Evolutionary conservation across 495 filamentous ascomycete species (phyloP).

Genomic region (Aspergillus leporis): DNA sequence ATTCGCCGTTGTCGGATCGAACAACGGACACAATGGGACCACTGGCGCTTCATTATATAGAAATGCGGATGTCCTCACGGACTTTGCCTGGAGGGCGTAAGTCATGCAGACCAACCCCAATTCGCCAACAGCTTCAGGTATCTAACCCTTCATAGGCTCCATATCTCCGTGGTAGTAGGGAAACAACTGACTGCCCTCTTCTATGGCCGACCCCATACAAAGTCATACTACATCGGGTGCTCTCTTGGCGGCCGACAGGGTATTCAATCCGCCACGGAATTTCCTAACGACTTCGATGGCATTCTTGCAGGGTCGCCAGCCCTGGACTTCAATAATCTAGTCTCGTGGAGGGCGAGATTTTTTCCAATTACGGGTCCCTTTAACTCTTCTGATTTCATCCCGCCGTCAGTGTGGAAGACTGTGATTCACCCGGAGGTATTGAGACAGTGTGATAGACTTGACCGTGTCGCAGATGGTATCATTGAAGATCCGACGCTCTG

Average conservation of each 20-base stretch:
- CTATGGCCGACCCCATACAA: slow-evolving; percentile 12
- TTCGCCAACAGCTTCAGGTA: not conserved
- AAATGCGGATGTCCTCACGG: slow-evolving; percentile 43
- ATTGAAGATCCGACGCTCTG: slow-evolving; percentile 54
- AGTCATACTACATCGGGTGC: slow-evolving; percentile 48
- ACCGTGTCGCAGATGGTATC: slow-evolving; percentile 56
- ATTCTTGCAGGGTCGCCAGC: slow-evolving; percentile 51
- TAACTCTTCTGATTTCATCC: slow-evolving; percentile 44
- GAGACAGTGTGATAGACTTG: slow-evolving; percentile 56
- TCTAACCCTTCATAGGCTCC: not conserved
- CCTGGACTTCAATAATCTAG: slow-evolving; percentile 39
- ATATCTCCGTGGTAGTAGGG: not conserved
- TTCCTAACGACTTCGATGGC: slow-evolving; percentile 55
- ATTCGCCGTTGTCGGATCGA: slow-evolving; percentile 51
- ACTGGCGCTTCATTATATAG: slow-evolving; percentile 43
- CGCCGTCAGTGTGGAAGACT: slow-evolving; percentile 37
- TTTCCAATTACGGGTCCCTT: slow-evolving; percentile 35
- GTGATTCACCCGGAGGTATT: slow-evolving; percentile 50
- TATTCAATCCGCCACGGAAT: slow-evolving; percentile 35
- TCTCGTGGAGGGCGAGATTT: slow-evolving; percentile 37
- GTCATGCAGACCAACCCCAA: not conserved
- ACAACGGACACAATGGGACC: slow-evolving; percentile 53
- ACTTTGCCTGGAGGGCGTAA: slow-evolving; percentile 32
- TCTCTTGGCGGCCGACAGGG: slow-evolving; percentile 48
- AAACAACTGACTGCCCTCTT: slow-evolving; percentile 13